Evolutionary conservation across 148 eudicot genomes (phyloP).

Genomic region (Chenopodium quinoa): DNA sequence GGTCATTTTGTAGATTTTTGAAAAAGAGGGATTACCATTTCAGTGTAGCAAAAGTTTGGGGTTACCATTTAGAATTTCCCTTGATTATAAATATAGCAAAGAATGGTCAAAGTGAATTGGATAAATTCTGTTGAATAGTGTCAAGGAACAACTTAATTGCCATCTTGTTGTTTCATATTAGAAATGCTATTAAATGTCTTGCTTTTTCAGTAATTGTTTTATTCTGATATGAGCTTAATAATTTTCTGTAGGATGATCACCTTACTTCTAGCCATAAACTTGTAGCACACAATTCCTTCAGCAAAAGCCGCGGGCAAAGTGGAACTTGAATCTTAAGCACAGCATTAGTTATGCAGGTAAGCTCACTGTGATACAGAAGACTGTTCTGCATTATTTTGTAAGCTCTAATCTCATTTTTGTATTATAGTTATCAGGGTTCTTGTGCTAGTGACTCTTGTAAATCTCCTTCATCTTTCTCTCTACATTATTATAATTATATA

Average conservation of each 20-base stretch:
- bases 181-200: background rate
- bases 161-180: background rate
- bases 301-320: conserved; percentile 70
- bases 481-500: too few species aligned
- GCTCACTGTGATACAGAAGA: background rate
- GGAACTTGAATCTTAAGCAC: conserved; percentile 21
- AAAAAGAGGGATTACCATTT: too few species aligned
- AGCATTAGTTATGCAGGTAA: conserved; percentile 15
- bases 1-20: too few species aligned
- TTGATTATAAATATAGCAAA: too few species aligned
- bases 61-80: too few species aligned
- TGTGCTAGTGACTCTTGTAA: background rate
- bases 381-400: background rate
- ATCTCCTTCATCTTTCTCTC: background rate
- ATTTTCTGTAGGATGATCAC: conserved; percentile 68
- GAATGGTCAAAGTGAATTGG: too few species aligned
- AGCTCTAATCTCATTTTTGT: background rate
- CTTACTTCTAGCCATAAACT: conserved; percentile 58
- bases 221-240: conserved; percentile 25
- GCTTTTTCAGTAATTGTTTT: conserved; percentile 6
- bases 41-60: too few species aligned
- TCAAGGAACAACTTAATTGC: background rate
- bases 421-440: background rate
- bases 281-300: conserved; percentile 79
- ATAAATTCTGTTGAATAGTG: too few species aligned